Percentiles rank a stretch among this genome's conserved stretches.
phyloP scores from a whole-genome alignment of 371 early-diverging fungal genomes.

The Lichtheimia ornata region DNA sequence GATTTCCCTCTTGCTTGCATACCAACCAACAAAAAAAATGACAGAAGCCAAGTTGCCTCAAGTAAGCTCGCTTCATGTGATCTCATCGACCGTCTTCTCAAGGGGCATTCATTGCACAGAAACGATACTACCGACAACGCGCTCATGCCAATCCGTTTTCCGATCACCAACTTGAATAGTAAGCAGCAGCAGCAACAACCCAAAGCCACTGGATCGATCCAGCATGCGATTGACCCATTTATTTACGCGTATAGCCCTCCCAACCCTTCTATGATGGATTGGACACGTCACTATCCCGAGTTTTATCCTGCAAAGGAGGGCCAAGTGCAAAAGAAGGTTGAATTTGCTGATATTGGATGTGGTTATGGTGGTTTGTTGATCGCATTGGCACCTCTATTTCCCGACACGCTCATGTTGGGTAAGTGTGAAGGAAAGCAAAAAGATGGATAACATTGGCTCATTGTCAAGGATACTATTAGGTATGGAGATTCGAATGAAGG shows the following conservation, averaged over 20 bases:
- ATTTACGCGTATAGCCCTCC: conserved; percentile 67
- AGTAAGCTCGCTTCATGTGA: conserved; percentile 8
- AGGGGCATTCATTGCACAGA: conserved; percentile 41
- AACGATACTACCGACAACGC: conserved; percentile 92
- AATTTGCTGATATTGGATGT: conserved; percentile 99
- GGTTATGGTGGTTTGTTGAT: conserved; percentile 98
- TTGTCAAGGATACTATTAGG: conserved; percentile 50
- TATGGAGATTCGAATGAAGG: conserved; percentile 99
- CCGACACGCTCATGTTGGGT: conserved; percentile 90
- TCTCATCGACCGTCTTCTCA: conserved; percentile 13
- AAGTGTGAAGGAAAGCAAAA: conserved; percentile 4
- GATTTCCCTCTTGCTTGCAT: too few relatives aligned
- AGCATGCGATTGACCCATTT: background rate
- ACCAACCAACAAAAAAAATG: too few relatives aligned
- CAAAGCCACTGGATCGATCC: background rate
- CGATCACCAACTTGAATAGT: conserved; percentile 94
- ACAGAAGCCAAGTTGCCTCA: conserved; percentile 41
- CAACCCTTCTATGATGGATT: conserved; percentile 85
- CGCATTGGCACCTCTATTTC: conserved; percentile 87
- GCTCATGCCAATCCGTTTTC: conserved; percentile 99
- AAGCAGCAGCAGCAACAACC: conserved; percentile 37
- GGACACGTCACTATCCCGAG: conserved; percentile 86
- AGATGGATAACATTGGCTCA: background rate
- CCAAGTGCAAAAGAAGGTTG: conserved; percentile 65
- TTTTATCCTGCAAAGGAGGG: conserved; percentile 60